A percentile compares a stretch with the other conserved stretches of the same genome.
These are phyloP conservation scores for Candida anglica DNA, from an alignment of 805 yeast species.

Conservation along the genomic window DNA sequence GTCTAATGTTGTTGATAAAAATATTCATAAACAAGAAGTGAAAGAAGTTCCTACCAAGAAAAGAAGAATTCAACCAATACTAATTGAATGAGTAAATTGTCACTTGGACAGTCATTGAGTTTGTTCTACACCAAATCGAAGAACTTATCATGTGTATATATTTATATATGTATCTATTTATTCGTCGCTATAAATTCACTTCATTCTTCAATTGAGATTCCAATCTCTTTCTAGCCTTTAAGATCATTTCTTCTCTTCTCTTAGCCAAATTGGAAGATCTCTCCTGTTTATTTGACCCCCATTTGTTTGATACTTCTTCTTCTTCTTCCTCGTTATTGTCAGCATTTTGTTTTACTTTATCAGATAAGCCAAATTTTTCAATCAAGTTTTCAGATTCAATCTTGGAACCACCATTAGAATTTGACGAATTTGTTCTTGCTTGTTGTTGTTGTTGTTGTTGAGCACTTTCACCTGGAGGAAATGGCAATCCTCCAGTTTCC, in stretches of 20 bases:
- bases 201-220: slow-evolving; percentile 32
- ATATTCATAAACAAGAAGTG: background rate
- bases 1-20: no score
- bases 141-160: no score
- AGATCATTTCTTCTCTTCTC: slow-evolving; percentile 38
- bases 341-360: slow-evolving; percentile 10
- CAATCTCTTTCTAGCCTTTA: slow-evolving; percentile 45
- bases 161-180: no score
- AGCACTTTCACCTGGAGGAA: slow-evolving; percentile 40
- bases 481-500: slow-evolving; percentile 56
- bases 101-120: no score
- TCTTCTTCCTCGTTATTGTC: slow-evolving; percentile 28
- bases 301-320: slow-evolving; percentile 28
- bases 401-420: slow-evolving; percentile 9
- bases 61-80: slow-evolving; percentile 17
- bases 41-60: background rate
- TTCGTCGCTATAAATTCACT: slow-evolving; percentile 6
- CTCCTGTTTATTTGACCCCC: slow-evolving; percentile 21
- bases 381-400: slow-evolving; percentile 24
- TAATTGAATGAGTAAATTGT: slow-evolving; percentile 5
- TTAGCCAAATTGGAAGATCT: slow-evolving; percentile 17
- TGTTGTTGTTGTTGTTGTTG: slow-evolving; percentile 7
- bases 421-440: background rate
- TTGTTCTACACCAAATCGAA: no score
- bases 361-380: slow-evolving; percentile 42